phyloP scores from a whole-genome alignment of 805 yeast genomes.

The Barnettozyma pratensis region DNA sequence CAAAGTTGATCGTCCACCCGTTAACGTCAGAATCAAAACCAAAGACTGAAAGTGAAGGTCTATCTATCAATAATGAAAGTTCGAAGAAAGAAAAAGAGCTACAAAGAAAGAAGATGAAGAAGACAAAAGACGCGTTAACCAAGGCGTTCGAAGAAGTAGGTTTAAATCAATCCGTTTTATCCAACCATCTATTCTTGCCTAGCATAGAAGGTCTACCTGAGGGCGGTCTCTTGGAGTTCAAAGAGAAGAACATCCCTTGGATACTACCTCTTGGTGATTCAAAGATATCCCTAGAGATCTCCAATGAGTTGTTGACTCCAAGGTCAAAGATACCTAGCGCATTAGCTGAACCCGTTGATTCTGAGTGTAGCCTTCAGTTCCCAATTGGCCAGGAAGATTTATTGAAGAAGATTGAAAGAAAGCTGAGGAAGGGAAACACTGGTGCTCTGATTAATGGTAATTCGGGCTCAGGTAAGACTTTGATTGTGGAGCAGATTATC shows the following conservation, averaged over 20 bases:
- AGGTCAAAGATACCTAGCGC: conserved; percentile 16
- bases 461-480: conserved; percentile 79
- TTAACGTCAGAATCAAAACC: conserved; percentile 34
- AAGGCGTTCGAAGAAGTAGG: conserved; percentile 15
- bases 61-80: conserved; percentile 19
- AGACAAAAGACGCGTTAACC: conserved; percentile 20
- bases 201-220: conserved; percentile 42
- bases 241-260: conserved; percentile 34
- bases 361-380: conserved; percentile 2
- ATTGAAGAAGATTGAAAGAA: conserved; percentile 34
- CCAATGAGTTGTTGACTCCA: conserved; percentile 35
- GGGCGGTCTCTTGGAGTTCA: conserved; percentile 58
- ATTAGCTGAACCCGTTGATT: neutral
- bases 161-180: conserved; percentile 32
- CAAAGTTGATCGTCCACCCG: conserved; percentile 49
- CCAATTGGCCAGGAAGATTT: conserved; percentile 56
- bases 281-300: conserved; percentile 40
- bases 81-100: conserved; percentile 18
- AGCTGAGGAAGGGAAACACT: conserved; percentile 38
- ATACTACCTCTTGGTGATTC: conserved; percentile 31
- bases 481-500: conserved; percentile 41
- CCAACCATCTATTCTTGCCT: conserved; percentile 52
- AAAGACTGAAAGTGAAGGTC: conserved; percentile 24
- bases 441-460: conserved; percentile 68
- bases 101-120: conserved; percentile 16